Base-by-base conservation (phyloP, 176 grass and related monocot genomes). In the Juncus inflexus region DNA sequence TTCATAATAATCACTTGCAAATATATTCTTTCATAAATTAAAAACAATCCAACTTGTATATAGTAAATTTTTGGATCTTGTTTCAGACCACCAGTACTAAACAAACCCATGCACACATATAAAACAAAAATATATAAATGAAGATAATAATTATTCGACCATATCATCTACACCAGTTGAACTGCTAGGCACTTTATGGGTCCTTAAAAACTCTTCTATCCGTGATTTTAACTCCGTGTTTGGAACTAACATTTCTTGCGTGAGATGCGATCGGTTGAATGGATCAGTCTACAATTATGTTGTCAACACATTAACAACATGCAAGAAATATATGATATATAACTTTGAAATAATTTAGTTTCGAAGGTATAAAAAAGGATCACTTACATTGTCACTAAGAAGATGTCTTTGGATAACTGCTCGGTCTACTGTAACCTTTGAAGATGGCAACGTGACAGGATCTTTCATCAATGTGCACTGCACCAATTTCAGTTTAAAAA, bases 401-500 rank as follows among this genome's bases (percentile, higher is more conserved):
- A 99, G 72, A 79, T 99, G 94, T 69, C 94, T 86, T 81, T 89
- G 78, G 68, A 99, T 99, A 71, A 99, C 94, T 0, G 77, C 52
- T 28, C 94, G 88, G 45, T 99, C 94, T 55, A 99, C 12, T 61
- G 83, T 77, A 66, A 99, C 74, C 42, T 67, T 85, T 2, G 94
- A 99, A 37, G 88, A 92, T 10, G 94, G 94, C 52, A 99, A 76
- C 61, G 86, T 99, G 37, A 99, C 94, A 72, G 94, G 94, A 84
- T 99, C 94, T 67, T 86, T 86, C 88, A 97, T 91, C 57, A 99
- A 77, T 52, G 88, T 92, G 79, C 75, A 99, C 94, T 99, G 78
- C 55, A 58, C 52, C 57, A 81, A 12, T 35, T 43, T 61, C 19
- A 47, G 43, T 47, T 47, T 47, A 6, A 47, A 47, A 47, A 28